Evolutionary conservation across 2,329 filamentous ascomycete species (phyloP).

Genomic region (Claviceps monticola): DNA sequence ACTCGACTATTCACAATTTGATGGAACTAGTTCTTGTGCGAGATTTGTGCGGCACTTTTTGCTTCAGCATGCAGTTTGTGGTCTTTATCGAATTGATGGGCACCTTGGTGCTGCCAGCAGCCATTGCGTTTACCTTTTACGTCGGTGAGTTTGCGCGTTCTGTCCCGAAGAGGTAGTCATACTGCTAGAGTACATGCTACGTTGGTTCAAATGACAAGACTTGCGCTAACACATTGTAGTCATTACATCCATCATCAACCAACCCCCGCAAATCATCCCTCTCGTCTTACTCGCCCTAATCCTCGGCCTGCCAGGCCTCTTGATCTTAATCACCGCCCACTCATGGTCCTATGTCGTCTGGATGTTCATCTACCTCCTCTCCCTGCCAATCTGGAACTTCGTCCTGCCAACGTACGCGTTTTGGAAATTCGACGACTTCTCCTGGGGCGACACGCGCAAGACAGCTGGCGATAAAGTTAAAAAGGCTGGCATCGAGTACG

Average conservation of each 20-base stretch:
- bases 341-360: slow-evolving; percentile 83
- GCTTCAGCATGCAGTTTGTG: slow-evolving; percentile 99
- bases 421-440: slow-evolving; percentile 99
- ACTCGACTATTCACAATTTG: slow-evolving; percentile 95
- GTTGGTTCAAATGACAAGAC: background rate
- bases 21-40: slow-evolving; percentile 94
- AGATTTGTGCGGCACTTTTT: slow-evolving; percentile 96
- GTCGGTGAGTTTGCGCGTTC: slow-evolving; percentile 41
- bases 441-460: slow-evolving; percentile 96
- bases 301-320: slow-evolving; percentile 78
- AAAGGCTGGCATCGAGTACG: slow-evolving; percentile 73
- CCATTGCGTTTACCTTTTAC: slow-evolving; percentile 94
- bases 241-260: slow-evolving; percentile 69
- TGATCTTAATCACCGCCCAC: slow-evolving; percentile 89
- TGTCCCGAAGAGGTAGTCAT: too few relatives aligned
- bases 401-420: slow-evolving; percentile 86
- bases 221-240: slow-evolving; percentile 32
- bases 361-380: slow-evolving; percentile 93
- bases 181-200: too few relatives aligned
- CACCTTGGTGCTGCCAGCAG: slow-evolving; percentile 86
- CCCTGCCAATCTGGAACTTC: slow-evolving; percentile 96
- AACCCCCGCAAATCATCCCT: slow-evolving; percentile 72
- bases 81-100: slow-evolving; percentile 91
- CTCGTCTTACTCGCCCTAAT: slow-evolving; percentile 81
- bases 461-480: slow-evolving; percentile 81